Conservation (phyloP, 148 eudicot species). For the Suaeda aralocaspica region DNA sequence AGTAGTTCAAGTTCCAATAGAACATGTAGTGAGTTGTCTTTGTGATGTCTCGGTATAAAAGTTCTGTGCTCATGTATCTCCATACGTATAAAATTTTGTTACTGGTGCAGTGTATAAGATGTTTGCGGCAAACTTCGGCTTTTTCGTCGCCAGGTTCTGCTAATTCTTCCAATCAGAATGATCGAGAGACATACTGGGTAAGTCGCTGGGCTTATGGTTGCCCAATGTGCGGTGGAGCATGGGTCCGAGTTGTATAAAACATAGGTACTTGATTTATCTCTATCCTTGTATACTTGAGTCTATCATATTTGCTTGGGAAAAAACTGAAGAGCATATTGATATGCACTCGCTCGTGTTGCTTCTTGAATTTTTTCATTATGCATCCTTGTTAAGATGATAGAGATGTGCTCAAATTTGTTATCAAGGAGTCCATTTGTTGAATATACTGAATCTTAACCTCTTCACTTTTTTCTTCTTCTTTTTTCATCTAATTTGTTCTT, state of each 20-base stretch:
- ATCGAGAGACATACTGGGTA: conserved; percentile 85
- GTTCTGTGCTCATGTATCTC: not conserved
- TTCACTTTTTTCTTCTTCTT: not conserved
- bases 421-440: not conserved
- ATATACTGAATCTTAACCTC: not conserved
- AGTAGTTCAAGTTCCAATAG: no score
- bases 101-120: conserved; percentile 84
- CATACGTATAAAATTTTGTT: not conserved
- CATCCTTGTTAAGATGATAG: no score
- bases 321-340: not conserved
- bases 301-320: not conserved
- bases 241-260: conserved; percentile 87
- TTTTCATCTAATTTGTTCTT: not conserved
- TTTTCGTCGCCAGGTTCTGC: conserved; percentile 57
- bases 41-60: no score
- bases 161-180: conserved; percentile 50
- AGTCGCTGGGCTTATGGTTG: conserved; percentile 95
- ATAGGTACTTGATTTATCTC: conserved; percentile 15
- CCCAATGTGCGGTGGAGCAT: conserved; percentile 96
- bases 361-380: not conserved
- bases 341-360: not conserved
- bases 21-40: no score
- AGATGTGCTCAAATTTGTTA: no score
- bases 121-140: conserved; percentile 91
- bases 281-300: not conserved